phyloP scores from a whole-genome alignment of 2,329 filamentous ascomycete species.

The Xylaria sp. region DNA sequence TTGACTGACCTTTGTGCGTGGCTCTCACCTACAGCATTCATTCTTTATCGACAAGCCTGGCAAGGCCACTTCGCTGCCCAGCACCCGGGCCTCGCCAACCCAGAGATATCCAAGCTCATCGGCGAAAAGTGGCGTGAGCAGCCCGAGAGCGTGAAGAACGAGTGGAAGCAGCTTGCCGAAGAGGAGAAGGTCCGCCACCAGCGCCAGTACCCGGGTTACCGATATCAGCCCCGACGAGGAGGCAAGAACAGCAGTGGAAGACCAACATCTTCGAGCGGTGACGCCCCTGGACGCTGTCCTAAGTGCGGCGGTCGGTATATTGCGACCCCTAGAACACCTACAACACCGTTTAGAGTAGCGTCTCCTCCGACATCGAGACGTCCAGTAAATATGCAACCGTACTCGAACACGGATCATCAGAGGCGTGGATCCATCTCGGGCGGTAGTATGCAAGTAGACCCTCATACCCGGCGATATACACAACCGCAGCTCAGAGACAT shows the following conservation, averaged over 20 bases:
- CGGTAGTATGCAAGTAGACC: constrained; percentile 52
- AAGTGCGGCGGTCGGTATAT: constrained; percentile 75
- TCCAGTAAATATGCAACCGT: constrained; percentile 29
- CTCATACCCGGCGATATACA: constrained; percentile 68
- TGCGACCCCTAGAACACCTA: constrained; percentile 65
- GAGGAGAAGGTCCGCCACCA: constrained; percentile 92
- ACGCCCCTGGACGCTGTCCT: constrained; percentile 64
- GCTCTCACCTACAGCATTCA: constrained; percentile 78
- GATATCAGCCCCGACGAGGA: constrained; percentile 84
- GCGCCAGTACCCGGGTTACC: constrained; percentile 89
- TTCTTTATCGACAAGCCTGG: constrained; percentile 92
- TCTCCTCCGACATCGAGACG: constrained; percentile 39
- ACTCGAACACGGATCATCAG: constrained; percentile 39
- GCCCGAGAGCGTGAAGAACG: constrained; percentile 73
- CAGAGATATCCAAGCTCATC: constrained; percentile 96
- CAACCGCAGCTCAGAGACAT: constrained; percentile 49
- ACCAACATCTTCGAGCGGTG: constrained; percentile 43
- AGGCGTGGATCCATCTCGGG: constrained; percentile 40
- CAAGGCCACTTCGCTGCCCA: constrained; percentile 81
- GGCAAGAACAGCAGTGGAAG: constrained; percentile 42
- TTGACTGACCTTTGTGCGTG: constrained; percentile 32
- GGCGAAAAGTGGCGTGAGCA: constrained; percentile 89
- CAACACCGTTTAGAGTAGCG: constrained; percentile 51
- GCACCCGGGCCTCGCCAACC: constrained; percentile 90
- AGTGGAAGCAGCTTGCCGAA: constrained; percentile 90